A percentile compares a stretch with the other conserved stretches of the same genome.
Evolutionary conservation across 495 filamentous ascomycete species (phyloP).

Genomic region (Penicillium odoratum): DNA sequence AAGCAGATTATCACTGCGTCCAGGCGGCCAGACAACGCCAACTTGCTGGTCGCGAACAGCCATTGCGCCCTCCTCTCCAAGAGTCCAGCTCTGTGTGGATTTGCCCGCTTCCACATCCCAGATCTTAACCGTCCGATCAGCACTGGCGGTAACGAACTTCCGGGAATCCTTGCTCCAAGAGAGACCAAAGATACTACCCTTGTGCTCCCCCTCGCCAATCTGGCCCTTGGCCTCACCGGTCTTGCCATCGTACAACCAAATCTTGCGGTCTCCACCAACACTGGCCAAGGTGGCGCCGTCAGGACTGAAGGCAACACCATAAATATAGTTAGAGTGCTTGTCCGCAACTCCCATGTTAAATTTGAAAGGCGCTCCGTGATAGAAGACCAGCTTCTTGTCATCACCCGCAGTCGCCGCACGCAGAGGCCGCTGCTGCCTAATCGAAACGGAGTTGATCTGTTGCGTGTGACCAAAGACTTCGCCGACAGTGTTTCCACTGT

Average conservation of each 20-base stretch:
- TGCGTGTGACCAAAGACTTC: conserved; percentile 89
- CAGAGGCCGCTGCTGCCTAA: conserved; percentile 84
- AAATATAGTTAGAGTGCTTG: conserved; percentile 83
- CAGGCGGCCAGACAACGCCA: conserved; percentile 88
- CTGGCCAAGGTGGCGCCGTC: conserved; percentile 83
- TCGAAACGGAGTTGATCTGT: conserved; percentile 85
- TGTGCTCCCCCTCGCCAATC: conserved; percentile 82
- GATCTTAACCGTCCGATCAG: conserved; percentile 79
- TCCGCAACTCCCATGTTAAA: conserved; percentile 76
- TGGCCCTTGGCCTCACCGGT: conserved; percentile 77
- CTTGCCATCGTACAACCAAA: conserved; percentile 94
- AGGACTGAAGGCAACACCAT: conserved; percentile 86
- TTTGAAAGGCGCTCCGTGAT: conserved; percentile 92
- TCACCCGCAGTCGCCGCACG: conserved; percentile 89
- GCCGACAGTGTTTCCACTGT: conserved; percentile 93
- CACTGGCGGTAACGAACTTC: conserved; percentile 85
- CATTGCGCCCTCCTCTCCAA: conserved; percentile 77
- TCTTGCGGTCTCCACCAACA: conserved; percentile 83
- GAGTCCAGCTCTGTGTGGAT: conserved; percentile 74
- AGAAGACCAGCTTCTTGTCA: conserved; percentile 85
- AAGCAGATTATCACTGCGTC: conserved; percentile 78
- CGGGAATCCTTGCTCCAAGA: conserved; percentile 90
- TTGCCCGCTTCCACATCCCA: conserved; percentile 77
- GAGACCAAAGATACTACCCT: conserved; percentile 87
- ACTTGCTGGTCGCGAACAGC: conserved; percentile 87